Evolutionary conservation across 495 filamentous ascomycete species (phyloP).

Genomic region (Neurospora terricola): DNA sequence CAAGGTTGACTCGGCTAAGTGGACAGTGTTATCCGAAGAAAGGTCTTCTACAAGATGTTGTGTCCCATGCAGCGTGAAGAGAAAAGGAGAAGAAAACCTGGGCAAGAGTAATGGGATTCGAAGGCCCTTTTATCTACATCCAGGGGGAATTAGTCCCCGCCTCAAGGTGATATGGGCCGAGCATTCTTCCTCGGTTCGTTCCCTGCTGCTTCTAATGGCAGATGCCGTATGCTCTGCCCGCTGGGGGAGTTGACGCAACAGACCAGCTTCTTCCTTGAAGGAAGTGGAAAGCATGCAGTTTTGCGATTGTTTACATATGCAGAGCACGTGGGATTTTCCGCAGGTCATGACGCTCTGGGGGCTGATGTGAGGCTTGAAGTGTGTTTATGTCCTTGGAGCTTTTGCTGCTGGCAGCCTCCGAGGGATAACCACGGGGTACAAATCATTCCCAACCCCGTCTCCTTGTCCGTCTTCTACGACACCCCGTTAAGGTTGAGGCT

Average conservation of each 20-base stretch:
- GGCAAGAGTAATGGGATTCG: neutral
- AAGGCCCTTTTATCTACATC: fast-evolving
- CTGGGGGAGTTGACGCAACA: neutral
- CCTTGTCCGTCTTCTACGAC: too few relatives aligned
- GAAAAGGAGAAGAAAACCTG: neutral
- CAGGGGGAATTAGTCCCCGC: neutral
- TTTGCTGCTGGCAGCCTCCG: too few relatives aligned
- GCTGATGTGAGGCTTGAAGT: neutral
- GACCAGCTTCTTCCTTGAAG: neutral
- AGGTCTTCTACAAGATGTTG: neutral
- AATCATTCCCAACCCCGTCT: too few relatives aligned
- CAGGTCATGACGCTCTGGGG: neutral
- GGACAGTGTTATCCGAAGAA: neutral
- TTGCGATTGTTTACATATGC: neutral
- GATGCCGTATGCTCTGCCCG: neutral
- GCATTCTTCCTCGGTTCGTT: neutral
- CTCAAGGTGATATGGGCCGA: neutral
- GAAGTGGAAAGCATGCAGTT: neutral
- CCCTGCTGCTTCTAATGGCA: neutral
- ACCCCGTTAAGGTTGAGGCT: too few relatives aligned
- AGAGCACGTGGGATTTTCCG: neutral
- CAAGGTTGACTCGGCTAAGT: neutral
- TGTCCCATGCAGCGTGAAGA: neutral
- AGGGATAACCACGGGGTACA: too few relatives aligned
- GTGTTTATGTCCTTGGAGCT: neutral